Conservation (phyloP, 192 early-diverging fungal genomes). For the Dispira parvispora region DNA sequence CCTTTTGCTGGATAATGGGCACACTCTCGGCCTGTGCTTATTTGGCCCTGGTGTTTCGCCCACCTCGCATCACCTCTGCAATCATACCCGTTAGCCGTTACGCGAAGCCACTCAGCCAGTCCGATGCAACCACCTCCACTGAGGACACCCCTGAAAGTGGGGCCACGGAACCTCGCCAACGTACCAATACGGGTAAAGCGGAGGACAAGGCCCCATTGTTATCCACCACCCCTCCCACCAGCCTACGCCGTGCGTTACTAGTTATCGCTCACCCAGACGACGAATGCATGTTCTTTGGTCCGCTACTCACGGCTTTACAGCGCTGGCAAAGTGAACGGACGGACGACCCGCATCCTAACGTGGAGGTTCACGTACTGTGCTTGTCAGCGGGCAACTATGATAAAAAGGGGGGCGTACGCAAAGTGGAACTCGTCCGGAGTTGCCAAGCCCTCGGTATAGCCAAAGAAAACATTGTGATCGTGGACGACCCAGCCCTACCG, state of each 20-base stretch:
- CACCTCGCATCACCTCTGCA: neutral
- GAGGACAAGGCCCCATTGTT: neutral
- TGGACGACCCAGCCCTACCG: constrained; percentile 34
- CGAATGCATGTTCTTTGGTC: constrained; percentile 96
- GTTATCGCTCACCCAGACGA: constrained; percentile 91
- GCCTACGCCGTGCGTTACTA: constrained; percentile 33
- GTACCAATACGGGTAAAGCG: neutral
- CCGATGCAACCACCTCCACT: neutral
- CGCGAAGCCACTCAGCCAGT: neutral
- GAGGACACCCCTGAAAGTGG: neutral
- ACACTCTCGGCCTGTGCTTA: constrained; percentile 4
- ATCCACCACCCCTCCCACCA: neutral
- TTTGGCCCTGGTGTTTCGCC: constrained; percentile 5
- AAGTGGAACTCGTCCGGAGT: constrained; percentile 23
- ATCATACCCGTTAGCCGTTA: neutral
- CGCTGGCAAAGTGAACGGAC: neutral
- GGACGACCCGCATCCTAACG: constrained; percentile 22
- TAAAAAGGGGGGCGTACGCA: constrained; percentile 23
- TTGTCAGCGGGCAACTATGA: constrained; percentile 59
- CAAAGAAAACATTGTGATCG: constrained; percentile 26
- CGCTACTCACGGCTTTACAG: constrained; percentile 41
- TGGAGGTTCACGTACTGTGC: constrained; percentile 58
- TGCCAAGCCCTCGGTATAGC: constrained; percentile 23
- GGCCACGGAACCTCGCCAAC: neutral
- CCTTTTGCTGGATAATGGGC: neutral